A percentile compares a stretch with the other conserved stretches of the same genome.
These are phyloP conservation scores for Berberis thunbergii DNA, from an alignment of 164 flowering plant genomes.

Conservation along the genomic window DNA sequence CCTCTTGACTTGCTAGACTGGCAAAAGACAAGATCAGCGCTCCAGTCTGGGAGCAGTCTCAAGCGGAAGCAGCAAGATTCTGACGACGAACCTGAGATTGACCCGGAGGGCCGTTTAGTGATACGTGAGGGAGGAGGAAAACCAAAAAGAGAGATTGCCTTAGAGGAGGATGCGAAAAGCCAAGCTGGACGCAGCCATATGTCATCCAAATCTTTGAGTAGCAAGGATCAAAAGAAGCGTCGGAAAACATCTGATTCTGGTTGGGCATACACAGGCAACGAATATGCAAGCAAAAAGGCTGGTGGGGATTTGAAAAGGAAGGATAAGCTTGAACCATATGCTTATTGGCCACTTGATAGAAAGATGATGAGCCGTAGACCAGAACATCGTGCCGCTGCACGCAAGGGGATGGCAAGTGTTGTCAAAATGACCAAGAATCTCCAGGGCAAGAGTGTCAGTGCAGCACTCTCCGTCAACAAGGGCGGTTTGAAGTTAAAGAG, in stretches of 20 bases:
- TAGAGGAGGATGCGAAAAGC: slow-evolving; percentile 45
- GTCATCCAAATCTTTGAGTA: slow-evolving; percentile 11
- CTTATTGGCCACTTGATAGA: slow-evolving; percentile 98
- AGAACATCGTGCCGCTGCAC: slow-evolving; percentile 79
- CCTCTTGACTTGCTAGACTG: slow-evolving; percentile 92
- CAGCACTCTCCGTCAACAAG: slow-evolving; percentile 40
- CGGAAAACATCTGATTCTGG: slow-evolving; percentile 64
- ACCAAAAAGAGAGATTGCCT: slow-evolving; percentile 26
- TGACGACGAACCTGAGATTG: slow-evolving; percentile 75
- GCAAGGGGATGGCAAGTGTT: slow-evolving; percentile 84
- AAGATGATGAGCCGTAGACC: slow-evolving; percentile 93
- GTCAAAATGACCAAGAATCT: slow-evolving; percentile 76
- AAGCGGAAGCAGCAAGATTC: slow-evolving; percentile 51
- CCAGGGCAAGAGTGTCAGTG: slow-evolving; percentile 76
- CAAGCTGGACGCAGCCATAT: slow-evolving; percentile 37
- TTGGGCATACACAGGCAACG: slow-evolving; percentile 80
- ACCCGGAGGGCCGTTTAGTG: slow-evolving; percentile 76
- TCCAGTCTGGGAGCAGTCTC: slow-evolving; percentile 35
- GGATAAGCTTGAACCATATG: slow-evolving; percentile 95
- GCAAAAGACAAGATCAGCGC: slow-evolving; percentile 61
- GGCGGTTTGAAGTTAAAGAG: slow-evolving; percentile 28
- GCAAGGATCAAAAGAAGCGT: slow-evolving; percentile 38
- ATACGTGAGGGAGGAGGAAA: slow-evolving; percentile 49
- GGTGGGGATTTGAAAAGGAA: slow-evolving; percentile 87
- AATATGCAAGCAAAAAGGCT: slow-evolving; percentile 88